phyloP scores from a whole-genome alignment of 2,329 filamentous ascomycete genomes.

The Penicillium sumatraense region DNA sequence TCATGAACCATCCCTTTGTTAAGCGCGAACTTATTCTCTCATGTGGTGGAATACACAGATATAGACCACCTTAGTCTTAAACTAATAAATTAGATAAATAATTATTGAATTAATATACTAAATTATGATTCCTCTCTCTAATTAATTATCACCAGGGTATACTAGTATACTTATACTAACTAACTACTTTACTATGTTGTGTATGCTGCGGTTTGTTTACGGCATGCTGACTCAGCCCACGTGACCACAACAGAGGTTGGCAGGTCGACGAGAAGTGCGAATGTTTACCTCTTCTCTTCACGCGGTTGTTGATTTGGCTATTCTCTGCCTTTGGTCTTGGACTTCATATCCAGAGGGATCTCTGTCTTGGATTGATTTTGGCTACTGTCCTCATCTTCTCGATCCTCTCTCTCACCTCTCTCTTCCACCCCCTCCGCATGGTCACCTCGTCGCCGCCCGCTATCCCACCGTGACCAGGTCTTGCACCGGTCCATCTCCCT shows the following conservation, averaged over 20 bases:
- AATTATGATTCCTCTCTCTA: too few species aligned
- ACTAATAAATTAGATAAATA: too few species aligned
- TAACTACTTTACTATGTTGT: background rate
- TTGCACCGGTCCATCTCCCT: constrained; percentile 24
- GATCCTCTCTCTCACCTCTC: background rate
- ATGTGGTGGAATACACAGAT: too few species aligned
- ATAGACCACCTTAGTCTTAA: too few species aligned
- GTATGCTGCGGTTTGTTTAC: background rate
- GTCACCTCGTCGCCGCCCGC: constrained; percentile 12
- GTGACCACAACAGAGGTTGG: constrained; percentile 1
- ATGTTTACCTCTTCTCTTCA: background rate
- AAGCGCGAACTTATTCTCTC: too few species aligned
- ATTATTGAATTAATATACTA: too few species aligned
- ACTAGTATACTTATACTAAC: background rate
- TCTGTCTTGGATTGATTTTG: too few species aligned
- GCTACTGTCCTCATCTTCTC: too few species aligned
- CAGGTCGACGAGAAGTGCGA: background rate
- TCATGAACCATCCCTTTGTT: too few species aligned
- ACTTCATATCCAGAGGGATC: too few species aligned
- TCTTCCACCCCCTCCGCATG: constrained; percentile 14
- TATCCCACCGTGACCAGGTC: constrained; percentile 9
- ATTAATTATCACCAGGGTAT: too few species aligned
- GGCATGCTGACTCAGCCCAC: background rate
- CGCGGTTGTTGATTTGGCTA: background rate
- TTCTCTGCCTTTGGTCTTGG: background rate